Evolutionary conservation across 2,329 filamentous ascomycete species (phyloP).

Genomic region (Cercospora sp.): DNA sequence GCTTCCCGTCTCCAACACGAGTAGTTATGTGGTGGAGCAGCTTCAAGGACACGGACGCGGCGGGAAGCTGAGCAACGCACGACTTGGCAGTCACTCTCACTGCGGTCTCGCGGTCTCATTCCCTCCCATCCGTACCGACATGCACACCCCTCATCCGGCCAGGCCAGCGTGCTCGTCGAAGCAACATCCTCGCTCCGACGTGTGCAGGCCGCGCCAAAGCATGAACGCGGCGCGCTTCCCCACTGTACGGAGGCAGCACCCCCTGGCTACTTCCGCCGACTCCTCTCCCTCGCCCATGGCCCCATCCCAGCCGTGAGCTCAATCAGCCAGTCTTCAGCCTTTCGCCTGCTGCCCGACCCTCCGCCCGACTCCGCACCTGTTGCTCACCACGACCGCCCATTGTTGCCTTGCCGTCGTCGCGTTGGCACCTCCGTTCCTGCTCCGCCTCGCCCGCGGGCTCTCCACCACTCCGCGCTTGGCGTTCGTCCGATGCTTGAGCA

Average conservation of each 20-base stretch:
- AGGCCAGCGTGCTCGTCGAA: not conserved
- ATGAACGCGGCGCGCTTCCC: not conserved
- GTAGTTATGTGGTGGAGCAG: not conserved
- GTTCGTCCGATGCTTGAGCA: constrained; percentile 6
- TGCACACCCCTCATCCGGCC: not conserved
- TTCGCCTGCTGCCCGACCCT: not conserved
- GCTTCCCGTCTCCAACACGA: not conserved
- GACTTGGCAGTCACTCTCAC: not conserved
- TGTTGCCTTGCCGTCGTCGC: not conserved
- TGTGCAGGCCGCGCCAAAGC: not conserved
- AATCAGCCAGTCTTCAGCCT: not conserved
- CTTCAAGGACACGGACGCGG: not conserved
- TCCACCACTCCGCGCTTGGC: constrained; percentile 2
- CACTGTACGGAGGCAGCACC: constrained; percentile 3
- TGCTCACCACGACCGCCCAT: not conserved
- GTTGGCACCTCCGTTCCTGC: not conserved
- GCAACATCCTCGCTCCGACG: not conserved
- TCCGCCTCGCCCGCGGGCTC: constrained; percentile 5
- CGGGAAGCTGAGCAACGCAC: not conserved
- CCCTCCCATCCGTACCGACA: not conserved
- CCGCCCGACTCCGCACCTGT: constrained; percentile 1
- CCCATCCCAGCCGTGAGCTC: not conserved
- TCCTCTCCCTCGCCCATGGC: not conserved
- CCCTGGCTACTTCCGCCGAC: not conserved
- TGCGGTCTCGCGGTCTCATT: not conserved